Conservation (phyloP, 1,139 yeast genomes). For the Suhomyces taliae region DNA sequence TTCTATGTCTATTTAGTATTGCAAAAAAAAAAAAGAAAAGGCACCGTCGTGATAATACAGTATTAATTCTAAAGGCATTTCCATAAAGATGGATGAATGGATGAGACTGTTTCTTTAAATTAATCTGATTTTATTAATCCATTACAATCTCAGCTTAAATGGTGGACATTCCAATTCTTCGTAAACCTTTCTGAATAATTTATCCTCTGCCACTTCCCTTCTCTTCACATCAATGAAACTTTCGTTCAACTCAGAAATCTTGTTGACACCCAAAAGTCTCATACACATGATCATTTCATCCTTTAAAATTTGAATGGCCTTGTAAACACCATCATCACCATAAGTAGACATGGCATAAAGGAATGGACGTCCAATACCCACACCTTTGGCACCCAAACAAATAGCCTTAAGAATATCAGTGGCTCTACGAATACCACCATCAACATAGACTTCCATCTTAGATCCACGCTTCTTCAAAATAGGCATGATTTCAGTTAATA, state of each 20-base stretch:
- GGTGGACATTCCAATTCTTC: constrained; percentile 38
- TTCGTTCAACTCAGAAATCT: constrained; percentile 61
- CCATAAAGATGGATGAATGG: too few relatives aligned
- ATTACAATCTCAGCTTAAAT: constrained; percentile 21
- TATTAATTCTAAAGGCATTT: too few relatives aligned
- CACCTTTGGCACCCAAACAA: constrained; percentile 71
- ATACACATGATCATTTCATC: constrained; percentile 85
- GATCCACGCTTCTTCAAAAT: constrained; percentile 46
- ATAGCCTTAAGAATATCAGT: constrained; percentile 67
- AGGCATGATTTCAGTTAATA: constrained; percentile 64
- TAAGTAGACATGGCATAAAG: constrained; percentile 70
- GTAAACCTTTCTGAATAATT: constrained; percentile 37
- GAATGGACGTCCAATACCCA: constrained; percentile 74
- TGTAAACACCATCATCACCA: constrained; percentile 76
- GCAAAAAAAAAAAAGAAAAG: too few relatives aligned
- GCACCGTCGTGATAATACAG: too few relatives aligned
- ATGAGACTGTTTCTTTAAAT: too few relatives aligned
- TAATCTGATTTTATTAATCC: too few relatives aligned
- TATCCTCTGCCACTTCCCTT: constrained; percentile 35
- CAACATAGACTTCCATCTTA: constrained; percentile 53
- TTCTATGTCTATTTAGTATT: too few relatives aligned
- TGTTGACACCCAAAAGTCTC: constrained; percentile 80
- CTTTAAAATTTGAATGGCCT: constrained; percentile 73
- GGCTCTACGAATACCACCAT: constrained; percentile 73
- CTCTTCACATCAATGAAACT: constrained; percentile 32